These are phyloP conservation scores for Gymnopilus junonius DNA, from an alignment of 768 basidiomycete species.

Conservation along the genomic window DNA sequence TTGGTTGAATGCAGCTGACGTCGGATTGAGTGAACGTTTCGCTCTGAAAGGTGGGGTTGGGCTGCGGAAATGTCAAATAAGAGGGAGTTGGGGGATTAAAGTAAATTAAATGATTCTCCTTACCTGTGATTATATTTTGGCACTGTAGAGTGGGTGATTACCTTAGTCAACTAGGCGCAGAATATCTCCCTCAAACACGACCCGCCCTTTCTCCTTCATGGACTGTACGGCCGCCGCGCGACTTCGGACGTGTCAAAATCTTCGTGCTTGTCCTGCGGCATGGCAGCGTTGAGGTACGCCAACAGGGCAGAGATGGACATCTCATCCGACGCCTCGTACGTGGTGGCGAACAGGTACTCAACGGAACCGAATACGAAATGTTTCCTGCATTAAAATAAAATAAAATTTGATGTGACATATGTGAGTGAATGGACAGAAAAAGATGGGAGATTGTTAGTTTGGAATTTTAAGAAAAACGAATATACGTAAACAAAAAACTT, in stretches of 20 bases:
- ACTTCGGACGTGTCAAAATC: constrained; percentile 83
- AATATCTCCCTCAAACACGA: constrained; percentile 57
- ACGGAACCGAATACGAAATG: constrained; percentile 66
- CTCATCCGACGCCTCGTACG: constrained; percentile 69
- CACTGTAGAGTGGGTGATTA: background rate
- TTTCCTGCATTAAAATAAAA: constrained; percentile 40
- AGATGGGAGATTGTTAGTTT: no score
- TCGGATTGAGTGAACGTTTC: background rate
- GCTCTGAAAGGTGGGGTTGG: background rate
- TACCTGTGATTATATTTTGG: background rate
- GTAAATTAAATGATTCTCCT: background rate
- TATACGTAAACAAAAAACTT: constrained; percentile 31
- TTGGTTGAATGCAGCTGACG: background rate
- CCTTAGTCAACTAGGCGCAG: constrained; percentile 33
- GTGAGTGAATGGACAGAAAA: background rate
- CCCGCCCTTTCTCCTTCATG: constrained; percentile 50
- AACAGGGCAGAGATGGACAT: constrained; percentile 71
- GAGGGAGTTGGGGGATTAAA: background rate
- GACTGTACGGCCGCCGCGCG: constrained; percentile 48
- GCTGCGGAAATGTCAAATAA: background rate
- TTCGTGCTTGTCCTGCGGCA: constrained; percentile 80
- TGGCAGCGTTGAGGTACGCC: constrained; percentile 74
- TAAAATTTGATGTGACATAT: background rate
- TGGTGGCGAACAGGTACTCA: constrained; percentile 66
- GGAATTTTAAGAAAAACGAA: no score